Evolutionary conservation across 2,329 filamentous ascomycete species (phyloP).

Genomic region (Pyricularia pennisetigena): DNA sequence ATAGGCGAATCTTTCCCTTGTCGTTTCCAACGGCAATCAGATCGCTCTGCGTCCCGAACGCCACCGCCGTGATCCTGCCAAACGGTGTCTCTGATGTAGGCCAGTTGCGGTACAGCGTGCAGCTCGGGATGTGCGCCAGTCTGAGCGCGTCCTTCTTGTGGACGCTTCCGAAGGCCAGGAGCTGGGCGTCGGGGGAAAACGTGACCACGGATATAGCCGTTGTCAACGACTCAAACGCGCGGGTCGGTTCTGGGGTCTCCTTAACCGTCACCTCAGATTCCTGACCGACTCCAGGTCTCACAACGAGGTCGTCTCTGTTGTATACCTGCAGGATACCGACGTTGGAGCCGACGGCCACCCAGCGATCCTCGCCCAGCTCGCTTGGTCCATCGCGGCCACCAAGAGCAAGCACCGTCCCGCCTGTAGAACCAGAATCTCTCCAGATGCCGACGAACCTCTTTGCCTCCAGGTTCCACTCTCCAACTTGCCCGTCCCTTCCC

Average conservation of each 20-base stretch:
- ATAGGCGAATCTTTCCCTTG: constrained; percentile 75
- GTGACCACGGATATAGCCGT: constrained; percentile 71
- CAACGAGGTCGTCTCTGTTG: constrained; percentile 63
- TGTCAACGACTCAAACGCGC: constrained; percentile 74
- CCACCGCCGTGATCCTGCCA: constrained; percentile 68
- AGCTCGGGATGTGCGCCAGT: constrained; percentile 81
- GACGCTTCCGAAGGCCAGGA: constrained; percentile 75
- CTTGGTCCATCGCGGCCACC: constrained; percentile 54
- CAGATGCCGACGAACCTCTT: constrained; percentile 69
- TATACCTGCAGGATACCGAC: constrained; percentile 92
- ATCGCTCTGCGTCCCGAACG: constrained; percentile 55
- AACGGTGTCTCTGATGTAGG: constrained; percentile 84
- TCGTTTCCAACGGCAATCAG: constrained; percentile 83
- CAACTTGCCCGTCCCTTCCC: constrained; percentile 80
- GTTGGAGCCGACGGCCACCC: constrained; percentile 79
- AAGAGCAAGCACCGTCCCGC: constrained; percentile 71
- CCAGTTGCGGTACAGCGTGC: constrained; percentile 95
- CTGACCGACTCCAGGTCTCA: constrained; percentile 22
- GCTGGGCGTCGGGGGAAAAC: constrained; percentile 83
- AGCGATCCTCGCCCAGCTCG: constrained; percentile 67
- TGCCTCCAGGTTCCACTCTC: constrained; percentile 69
- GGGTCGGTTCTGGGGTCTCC: constrained; percentile 59
- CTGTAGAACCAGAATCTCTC: constrained; percentile 83
- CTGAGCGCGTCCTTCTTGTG: constrained; percentile 84
- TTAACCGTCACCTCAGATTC: constrained; percentile 36